Percentiles rank a stretch among this genome's conserved stretches.
Evolutionary conservation across 129 eudicot species (phyloP).

Genomic region (Mikania micrantha): DNA sequence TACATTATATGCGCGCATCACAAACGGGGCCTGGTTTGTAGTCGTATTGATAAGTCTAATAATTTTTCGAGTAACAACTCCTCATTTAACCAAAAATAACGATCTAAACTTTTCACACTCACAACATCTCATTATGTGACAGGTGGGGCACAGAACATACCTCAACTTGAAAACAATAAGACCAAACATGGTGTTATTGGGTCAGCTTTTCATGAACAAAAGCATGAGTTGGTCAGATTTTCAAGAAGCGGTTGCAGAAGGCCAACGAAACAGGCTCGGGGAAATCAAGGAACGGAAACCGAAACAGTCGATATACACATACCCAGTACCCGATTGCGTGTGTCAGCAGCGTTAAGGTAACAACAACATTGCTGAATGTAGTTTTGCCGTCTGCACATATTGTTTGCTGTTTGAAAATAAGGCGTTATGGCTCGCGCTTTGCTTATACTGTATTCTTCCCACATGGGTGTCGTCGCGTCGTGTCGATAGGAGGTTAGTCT

Average conservation of each 20-base stretch:
- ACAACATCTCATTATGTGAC: no score
- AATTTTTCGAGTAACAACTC: no score
- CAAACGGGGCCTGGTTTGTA: no score
- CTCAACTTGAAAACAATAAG: slow-evolving; percentile 71
- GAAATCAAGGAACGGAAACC: slow-evolving; percentile 65
- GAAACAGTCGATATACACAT: slow-evolving; percentile 76
- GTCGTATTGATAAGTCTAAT: no score
- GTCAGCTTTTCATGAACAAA: slow-evolving; percentile 80
- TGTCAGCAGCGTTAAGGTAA: slow-evolving; percentile 55
- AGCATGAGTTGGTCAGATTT: slow-evolving; percentile 83
- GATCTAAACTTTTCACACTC: no score
- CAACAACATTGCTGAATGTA: slow-evolving; percentile 5
- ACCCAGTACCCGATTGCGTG: slow-evolving; percentile 98
- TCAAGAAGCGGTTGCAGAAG: slow-evolving; percentile 58
- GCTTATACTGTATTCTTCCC: slow-evolving; percentile 31
- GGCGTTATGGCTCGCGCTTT: slow-evolving; percentile 16
- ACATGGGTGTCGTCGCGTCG: slow-evolving; percentile 18
- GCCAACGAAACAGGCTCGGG: slow-evolving; percentile 78
- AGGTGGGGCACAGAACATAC: slow-evolving; percentile 77
- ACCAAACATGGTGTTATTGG: slow-evolving; percentile 88
- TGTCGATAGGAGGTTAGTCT: slow-evolving; percentile 29
- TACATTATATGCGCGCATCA: no score
- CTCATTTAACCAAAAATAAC: no score
- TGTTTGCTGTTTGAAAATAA: slow-evolving; percentile 21
- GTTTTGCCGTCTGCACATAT: slow-evolving; percentile 17